Evolutionary conservation across 345 rosid species (phyloP), one percentile per base, ranked within the genome.

Genomic region (Camelina laxa): DNA sequence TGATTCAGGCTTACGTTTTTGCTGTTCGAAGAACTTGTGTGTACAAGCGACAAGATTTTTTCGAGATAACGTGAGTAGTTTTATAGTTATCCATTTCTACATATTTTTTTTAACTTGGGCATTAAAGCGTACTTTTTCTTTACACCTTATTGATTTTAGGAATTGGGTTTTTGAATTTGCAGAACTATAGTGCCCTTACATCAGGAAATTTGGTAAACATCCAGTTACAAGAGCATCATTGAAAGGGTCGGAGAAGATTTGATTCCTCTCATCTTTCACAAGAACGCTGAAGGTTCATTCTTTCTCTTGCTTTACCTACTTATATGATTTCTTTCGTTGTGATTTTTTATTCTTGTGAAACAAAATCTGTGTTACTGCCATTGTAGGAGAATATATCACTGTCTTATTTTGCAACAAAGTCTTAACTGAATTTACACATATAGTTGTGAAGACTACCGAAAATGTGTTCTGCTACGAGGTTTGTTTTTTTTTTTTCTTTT

Each of bases 381-480:
- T 48, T 74, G 80, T 81, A 92, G 97, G 96, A 70, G 99, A 92
- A 82, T 90, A 24, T 24, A 65, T 72, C 92, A 90, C 58, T 94
- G 97, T 65, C 97, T 97, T 6, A 93, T 94, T 65, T 80, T 94
- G 58, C 27, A 90, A 89, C 86, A 92, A 94, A 75, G 97, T 91
- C 72, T 91, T 92, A 60, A 92, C 99, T 5, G 99, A 92, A 67
- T 95, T 84, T 59, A 89, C 97, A 1, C 97, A 89, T 76, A 90
- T 90, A 22, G 91, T 95, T 83, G 90, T 95, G 70, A 95, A 85
- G 85, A 89, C 93, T 38, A 84, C 97, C 1, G 98, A 93, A 62
- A 89, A 95, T 70, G 92, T 95, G 2, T 92, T 95, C 83, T 89
- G 93, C 74, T 88, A 87, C 51, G 97, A 90, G 91, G 97, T 94